Evolutionary conservation across 129 eudicot species (phyloP), one percentile per base, ranked within the genome.

Genomic region (Silybum marianum): DNA sequence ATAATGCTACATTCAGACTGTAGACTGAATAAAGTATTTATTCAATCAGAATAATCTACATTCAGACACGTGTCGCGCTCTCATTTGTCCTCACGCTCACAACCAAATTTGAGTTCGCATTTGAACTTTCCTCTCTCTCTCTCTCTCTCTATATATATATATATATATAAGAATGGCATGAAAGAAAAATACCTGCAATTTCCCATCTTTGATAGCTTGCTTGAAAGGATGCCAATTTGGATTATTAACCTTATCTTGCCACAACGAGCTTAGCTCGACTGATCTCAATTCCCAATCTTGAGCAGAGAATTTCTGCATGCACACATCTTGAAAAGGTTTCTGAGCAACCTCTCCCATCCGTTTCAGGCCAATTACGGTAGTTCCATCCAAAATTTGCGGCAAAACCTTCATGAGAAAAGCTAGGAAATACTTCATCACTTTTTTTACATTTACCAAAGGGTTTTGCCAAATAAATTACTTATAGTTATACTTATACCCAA

Each of bases 341-440:
- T 80, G 83, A 86, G 79, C 82, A 84, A 90, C 90, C 81, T 90
- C 94, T 74, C 92, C 94, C 91, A 90, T 88, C 75, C 94, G 80
- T 84, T 80, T 90, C n/a, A 90, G 38, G 16, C 94, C 90, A 69
- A 90, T 77, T 69, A 10, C 63, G 21, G 77, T 46, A 28, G 72
- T 73, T 32, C 78, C 30, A 24, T 90, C 90, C 75, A 83, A 58
- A 69, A 79, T 44, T 58, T 82, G 79, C 2, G 84, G 89, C 39
- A 89, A 79, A 75, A 87, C 89, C 88, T 84, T 30, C 40, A 73
- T 39, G 63, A 62, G 11, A 67, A 69, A 79, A 75, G 71, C 40
- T 21, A 40, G 34, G 16, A 77, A 8, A 66, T 72, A 32, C 34
- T 39, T 38, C 0, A 71, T 71, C 36, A 82, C 16, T 34, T 46